Base-by-base conservation (phyloP, 2,329 filamentous ascomycete genomes). In the Aspergillus sojae region DNA sequence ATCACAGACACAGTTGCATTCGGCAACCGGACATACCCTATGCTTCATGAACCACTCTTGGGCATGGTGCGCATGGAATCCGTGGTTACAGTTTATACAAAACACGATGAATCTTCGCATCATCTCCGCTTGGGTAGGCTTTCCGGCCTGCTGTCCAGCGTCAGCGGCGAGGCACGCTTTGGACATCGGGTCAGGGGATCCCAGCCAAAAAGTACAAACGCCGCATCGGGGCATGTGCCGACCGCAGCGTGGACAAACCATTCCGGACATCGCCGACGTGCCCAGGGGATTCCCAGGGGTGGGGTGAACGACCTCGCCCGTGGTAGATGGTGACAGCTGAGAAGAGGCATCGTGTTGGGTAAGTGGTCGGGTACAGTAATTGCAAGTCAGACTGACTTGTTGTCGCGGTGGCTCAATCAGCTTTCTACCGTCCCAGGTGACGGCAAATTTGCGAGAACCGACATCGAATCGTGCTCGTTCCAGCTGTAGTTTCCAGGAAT, bases 21-120 rank as follows among this genome's bases (percentile, higher is more conserved):
- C 78, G 6, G 78, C 74, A 21, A 80, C 77, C 1, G 78, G 77
- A 65, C 78, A 80, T 11, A 79, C 72, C 56, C 72, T 75, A 64
- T 79, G 77, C 32, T 70, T 73, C 48, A 64, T 69, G 61, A 89
- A 90, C 88, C 88, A 90, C 65, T 84, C 82, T 67, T 82, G 77
- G 12, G 88, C 87, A 79, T 89, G 87, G 73, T 87, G 79, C 4
- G 85, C 86, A 77, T 90, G 88, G 68, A 85, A 88, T 0, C 86
- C 87, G 78, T 90, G 88, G 67, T 85, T 85, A 72, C 88, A 90
- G 63, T 80, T 83, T 68, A 86, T 85, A 70, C 88, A 90, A 70
- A 89, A 87, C 5, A 84, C 84, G 66, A 88, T 80, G 68, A 88
- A 83, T 59, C 83, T 79, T 19, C 80, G 81, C 80, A 88, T 83